Base-by-base conservation (phyloP, 2,329 filamentous ascomycete species). In the Cladosporium sp. region DNA sequence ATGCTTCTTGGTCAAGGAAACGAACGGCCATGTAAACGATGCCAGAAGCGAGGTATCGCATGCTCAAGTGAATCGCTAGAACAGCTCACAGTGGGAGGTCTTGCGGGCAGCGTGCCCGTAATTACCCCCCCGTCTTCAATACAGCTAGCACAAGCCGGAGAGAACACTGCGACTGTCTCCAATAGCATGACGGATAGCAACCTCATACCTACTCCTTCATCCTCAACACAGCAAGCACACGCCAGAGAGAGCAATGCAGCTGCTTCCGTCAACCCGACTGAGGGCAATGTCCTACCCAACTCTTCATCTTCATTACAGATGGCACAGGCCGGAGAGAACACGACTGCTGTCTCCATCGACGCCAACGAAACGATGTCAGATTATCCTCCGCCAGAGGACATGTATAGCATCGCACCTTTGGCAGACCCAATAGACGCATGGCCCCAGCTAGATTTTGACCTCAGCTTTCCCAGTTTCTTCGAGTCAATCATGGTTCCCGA, bases 21-120 rank as follows among this genome's bases (percentile, higher is more conserved):
- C 60, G 52, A 63, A 5, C 70, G 72, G 18, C 74, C 74, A 3
- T 76, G 74, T 58, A 69, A 72, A 62, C 64, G 72, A 31, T 73
- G 71, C 44, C 50, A 53, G 5, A 66, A 70, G 35, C 62, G 64
- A 1, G 64, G 61, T 10, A 62, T 65, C 46, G 49, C 28, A 14
- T 72, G 52, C 18, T 40, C 26, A 66, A 70, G 58, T 31, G 65
- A 67, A 26, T 69, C 68, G 6, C 10, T 61, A 12, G 60, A 21
- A 14, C 53, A 57, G 53, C 18, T 57, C 50, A 33, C 50, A 31
- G 18, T 18, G 16, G 50, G 50, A 29, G 28, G 50, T 11, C 2
- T 21, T n/a, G 26, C n/a, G n/a, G 37, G 33, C 2, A 44, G 40
- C 7, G 18, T 44, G 8, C 40, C 40, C 40, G 5, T 44, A 44